Conservation (phyloP, 768 basidiomycete genomes). For the Leucocoprinus leucothites region DNA sequence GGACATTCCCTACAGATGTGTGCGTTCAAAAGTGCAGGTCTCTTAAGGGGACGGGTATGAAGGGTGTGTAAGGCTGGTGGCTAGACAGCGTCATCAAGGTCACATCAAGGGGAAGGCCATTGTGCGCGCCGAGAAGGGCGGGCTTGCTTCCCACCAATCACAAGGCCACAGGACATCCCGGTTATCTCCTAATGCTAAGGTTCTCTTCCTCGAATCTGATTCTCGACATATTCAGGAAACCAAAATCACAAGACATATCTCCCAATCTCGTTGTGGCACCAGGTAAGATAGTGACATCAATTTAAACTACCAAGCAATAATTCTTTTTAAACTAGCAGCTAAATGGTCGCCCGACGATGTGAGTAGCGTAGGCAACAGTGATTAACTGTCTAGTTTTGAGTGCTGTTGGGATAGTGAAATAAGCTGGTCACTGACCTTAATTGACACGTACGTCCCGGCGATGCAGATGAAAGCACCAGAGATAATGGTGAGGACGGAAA, state of each 20-base stretch:
- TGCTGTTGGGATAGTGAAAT: constrained; percentile 8
- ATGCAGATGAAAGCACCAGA: constrained; percentile 51
- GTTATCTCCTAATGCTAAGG: too few species aligned
- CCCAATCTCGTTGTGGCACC: neutral
- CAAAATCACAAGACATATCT: neutral
- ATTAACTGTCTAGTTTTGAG: constrained; percentile 33
- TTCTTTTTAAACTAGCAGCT: constrained; percentile 26
- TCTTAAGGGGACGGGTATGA: constrained; percentile 2
- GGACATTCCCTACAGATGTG: constrained; percentile 17
- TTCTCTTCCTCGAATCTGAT: too few species aligned
- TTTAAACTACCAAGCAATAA: too few species aligned
- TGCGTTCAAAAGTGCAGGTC: neutral
- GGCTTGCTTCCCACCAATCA: neutral
- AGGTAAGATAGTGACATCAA: too few species aligned
- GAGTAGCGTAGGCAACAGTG: constrained; percentile 37
- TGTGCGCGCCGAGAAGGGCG: neutral
- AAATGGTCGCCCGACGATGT: constrained; percentile 45
- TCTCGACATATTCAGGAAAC: neutral
- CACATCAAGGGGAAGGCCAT: too few species aligned
- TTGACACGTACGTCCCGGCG: constrained; percentile 49
- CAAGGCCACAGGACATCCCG: neutral
- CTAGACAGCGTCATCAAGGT: neutral
- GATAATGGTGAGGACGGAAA: constrained; percentile 41
- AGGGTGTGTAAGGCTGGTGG: neutral
- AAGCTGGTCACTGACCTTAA: constrained; percentile 33